Evolutionary conservation across 352 stramenopile species (phyloP), one percentile per base, ranked within the genome.

Genomic region (Phytophthora meadii): DNA sequence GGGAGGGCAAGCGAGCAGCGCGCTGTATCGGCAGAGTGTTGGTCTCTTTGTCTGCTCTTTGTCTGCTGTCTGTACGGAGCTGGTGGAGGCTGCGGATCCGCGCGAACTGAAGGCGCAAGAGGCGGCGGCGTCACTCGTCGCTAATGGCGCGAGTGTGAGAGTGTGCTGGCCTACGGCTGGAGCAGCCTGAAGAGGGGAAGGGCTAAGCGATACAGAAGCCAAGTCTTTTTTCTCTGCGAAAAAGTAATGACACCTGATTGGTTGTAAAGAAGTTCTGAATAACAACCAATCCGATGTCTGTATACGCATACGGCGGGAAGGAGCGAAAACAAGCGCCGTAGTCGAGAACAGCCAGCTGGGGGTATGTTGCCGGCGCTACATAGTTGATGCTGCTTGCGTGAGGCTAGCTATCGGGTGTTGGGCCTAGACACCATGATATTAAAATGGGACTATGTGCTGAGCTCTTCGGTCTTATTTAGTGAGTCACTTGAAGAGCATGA

Each of bases 201-300:
- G 52, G 65, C 58, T 41, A 49, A 45, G 42, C 32, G 10, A 64
- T 64, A 68, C 60, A 65, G 34, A 63, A 61, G 17, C 42, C 55
- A 70, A 65, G 62, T 71, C 14, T 60, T 54, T 71, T 71, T 71
- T 72, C 47, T 62, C 51, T 68, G 48, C 59, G 58, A 68, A 65
- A 72, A 72, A 52, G 45, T 56, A 34, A 40, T 14, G 36, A 7
- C 5, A 41, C 24, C 9, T 32, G 10, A 68, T 74, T 70, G 66
- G 66, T 28, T 19, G 44, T 45, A 67, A 70, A 46, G 19, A 4
- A 5, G 8, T 10, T 11, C n/a, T 0, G 17, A 65, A 50, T 56
- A 56, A 64, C 41, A n/a, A 7, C 56, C 56, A 57, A 55, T 56
- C 17, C 10, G 10, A 7, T 34, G 30, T 34, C 34, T 14, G 42